phyloP scores from a whole-genome alignment of 129 eudicot genomes.

The Arctium minus region DNA sequence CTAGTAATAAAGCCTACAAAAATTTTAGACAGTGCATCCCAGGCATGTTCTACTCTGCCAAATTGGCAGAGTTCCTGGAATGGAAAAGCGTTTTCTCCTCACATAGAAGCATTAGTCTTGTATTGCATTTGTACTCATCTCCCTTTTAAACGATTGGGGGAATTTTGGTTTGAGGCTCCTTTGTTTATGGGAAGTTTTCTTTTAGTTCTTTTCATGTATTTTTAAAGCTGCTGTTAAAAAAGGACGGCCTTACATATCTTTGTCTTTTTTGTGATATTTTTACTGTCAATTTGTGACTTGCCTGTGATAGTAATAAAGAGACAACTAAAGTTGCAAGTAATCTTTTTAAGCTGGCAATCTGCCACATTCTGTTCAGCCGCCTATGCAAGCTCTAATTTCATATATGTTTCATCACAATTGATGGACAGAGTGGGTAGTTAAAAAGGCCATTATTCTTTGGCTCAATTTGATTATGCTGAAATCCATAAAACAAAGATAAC shows the following conservation, averaged over 20 bases:
- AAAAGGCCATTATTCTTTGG: neutral
- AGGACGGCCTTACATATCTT: neutral
- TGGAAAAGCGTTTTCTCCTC: neutral
- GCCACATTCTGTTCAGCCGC: neutral
- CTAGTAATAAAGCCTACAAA: no score
- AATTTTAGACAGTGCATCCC: no score
- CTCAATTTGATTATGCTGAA: neutral
- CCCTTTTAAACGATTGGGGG: neutral
- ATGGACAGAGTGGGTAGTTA: neutral
- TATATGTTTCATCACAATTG: neutral
- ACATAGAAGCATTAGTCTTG: neutral
- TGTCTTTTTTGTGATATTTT: neutral
- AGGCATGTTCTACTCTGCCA: no score
- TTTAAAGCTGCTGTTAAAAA: no score
- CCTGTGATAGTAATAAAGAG: neutral
- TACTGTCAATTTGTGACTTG: neutral
- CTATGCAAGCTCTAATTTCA: neutral
- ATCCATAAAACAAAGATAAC: neutral
- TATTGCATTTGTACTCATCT: neutral
- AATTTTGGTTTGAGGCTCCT: no score
- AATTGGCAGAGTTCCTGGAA: no score
- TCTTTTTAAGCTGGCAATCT: conserved; percentile 1
- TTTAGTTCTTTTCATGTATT: no score
- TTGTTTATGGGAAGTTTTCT: no score
- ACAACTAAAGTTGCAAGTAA: neutral